A percentile compares a stretch with the other conserved stretches of the same genome.
phyloP scores from a whole-genome alignment of 768 basidiomycete genomes.

The Boletus vinaceobasis region DNA sequence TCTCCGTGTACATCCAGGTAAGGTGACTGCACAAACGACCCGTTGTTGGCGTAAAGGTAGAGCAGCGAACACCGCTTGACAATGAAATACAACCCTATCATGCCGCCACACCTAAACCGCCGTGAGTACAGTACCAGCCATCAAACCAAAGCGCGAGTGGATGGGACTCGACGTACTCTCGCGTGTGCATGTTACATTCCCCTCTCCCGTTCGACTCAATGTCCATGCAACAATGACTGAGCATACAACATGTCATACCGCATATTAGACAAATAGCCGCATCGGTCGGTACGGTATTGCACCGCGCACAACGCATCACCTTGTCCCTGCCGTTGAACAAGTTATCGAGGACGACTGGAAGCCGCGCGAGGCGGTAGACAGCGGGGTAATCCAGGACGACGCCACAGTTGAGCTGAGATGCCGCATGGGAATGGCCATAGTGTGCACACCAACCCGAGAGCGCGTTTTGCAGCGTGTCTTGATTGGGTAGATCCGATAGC shows the following conservation, averaged over 20 bases:
- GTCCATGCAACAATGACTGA: slow-evolving; percentile 89
- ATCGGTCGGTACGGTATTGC: slow-evolving; percentile 74
- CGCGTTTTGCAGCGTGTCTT: slow-evolving; percentile 87
- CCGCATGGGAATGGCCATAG: slow-evolving; percentile 77
- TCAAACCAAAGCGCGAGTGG: not conserved
- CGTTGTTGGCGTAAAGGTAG: slow-evolving; percentile 84
- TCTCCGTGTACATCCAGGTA: slow-evolving; percentile 96
- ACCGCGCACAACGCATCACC: slow-evolving; percentile 69
- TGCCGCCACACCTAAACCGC: slow-evolving; percentile 75
- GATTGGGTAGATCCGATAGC: slow-evolving; percentile 72
- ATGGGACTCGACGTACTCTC: slow-evolving; percentile 64
- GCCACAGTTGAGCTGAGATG: slow-evolving; percentile 75
- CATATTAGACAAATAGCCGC: slow-evolving; percentile 93
- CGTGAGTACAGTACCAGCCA: too few species aligned
- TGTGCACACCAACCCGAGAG: slow-evolving; percentile 88
- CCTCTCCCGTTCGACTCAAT: slow-evolving; percentile 55
- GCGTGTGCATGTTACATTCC: slow-evolving; percentile 93
- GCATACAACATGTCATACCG: slow-evolving; percentile 82
- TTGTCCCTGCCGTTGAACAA: slow-evolving; percentile 76
- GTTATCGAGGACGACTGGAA: slow-evolving; percentile 81
- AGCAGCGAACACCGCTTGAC: slow-evolving; percentile 89
- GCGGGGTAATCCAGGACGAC: slow-evolving; percentile 79
- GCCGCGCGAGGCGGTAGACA: slow-evolving; percentile 75
- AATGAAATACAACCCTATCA: slow-evolving; percentile 84
- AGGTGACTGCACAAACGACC: slow-evolving; percentile 84